Evolutionary conservation across 169 alveolate genomes (phyloP).

Genomic region (Plasmodium gallinaceum): DNA sequence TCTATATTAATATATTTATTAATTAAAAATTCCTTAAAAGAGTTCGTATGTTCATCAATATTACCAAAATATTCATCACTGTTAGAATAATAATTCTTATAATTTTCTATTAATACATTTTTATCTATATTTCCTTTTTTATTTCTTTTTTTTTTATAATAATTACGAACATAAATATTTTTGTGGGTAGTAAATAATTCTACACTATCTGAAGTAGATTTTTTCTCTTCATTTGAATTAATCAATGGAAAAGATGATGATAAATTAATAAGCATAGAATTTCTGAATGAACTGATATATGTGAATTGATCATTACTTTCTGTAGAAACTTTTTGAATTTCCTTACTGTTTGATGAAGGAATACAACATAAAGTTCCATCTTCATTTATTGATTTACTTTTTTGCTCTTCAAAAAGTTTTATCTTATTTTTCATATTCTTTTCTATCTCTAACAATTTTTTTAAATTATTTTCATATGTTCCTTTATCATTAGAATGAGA

Average conservation of each 20-base stretch:
- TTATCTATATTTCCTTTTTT: neutral
- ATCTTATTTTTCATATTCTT: constrained; percentile 60
- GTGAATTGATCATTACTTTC: neutral
- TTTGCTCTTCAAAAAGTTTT: constrained; percentile 8
- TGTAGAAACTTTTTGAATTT: neutral
- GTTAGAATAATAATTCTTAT: neutral
- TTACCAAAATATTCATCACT: too few relatives aligned
- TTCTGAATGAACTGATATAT: neutral
- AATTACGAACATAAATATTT: constrained; percentile 18
- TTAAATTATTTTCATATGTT: constrained; percentile 30
- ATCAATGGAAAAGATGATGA: neutral
- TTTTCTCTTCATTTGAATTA: neutral
- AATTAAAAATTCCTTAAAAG: too few relatives aligned
- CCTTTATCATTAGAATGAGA: neutral
- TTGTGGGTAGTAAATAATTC: constrained; percentile 52
- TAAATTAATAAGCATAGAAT: neutral
- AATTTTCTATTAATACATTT: neutral
- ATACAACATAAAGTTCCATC: too few relatives aligned
- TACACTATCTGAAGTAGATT: constrained; percentile 16
- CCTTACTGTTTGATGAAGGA: constrained; percentile 7
- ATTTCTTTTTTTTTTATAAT: constrained; percentile 3
- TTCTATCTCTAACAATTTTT: constrained; percentile 42
- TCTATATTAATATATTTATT: too few relatives aligned
- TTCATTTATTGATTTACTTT: neutral
- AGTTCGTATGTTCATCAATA: too few relatives aligned